These are phyloP conservation scores for Auriculariales sp. DNA, from an alignment of 768 basidiomycete genomes.

Conservation along the genomic window DNA sequence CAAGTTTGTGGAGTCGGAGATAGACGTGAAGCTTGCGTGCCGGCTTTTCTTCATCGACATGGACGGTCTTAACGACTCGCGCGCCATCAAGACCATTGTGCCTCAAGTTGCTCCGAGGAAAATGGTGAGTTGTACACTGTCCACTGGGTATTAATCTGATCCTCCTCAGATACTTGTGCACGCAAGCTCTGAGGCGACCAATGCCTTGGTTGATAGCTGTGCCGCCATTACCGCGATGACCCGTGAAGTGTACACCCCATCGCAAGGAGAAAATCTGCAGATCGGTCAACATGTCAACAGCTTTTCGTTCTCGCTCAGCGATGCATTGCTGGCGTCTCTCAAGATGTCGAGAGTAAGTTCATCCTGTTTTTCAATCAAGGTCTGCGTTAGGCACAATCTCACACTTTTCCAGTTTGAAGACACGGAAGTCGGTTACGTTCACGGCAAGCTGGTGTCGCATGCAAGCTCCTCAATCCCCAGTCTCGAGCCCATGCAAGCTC, in stretches of 20 bases:
- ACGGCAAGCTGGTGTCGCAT: slow-evolving; percentile 73
- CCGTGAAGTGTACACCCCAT: slow-evolving; percentile 76
- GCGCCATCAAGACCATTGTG: slow-evolving; percentile 91
- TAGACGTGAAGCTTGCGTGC: slow-evolving; percentile 73
- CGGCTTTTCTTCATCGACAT: slow-evolving; percentile 85
- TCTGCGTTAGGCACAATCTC: slow-evolving; percentile 3
- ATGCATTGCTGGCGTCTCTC: slow-evolving; percentile 64
- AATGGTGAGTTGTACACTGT: slow-evolving; percentile 43
- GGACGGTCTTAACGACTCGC: slow-evolving; percentile 93
- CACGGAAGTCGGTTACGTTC: slow-evolving; percentile 88
- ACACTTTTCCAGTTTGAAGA: slow-evolving; percentile 70
- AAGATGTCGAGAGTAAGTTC: slow-evolving; percentile 73
- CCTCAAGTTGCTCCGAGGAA: slow-evolving; percentile 93
- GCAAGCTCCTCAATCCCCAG: slow-evolving; percentile 81
- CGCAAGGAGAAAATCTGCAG: slow-evolving; percentile 59
- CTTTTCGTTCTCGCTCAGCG: slow-evolving; percentile 88
- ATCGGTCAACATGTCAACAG: slow-evolving; percentile 94
- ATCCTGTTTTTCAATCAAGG: neutral
- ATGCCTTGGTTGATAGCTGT: slow-evolving; percentile 66
- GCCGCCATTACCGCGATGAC: slow-evolving; percentile 80
- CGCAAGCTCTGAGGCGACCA: slow-evolving; percentile 50
- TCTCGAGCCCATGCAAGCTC: slow-evolving; percentile 45
- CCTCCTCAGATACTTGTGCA: slow-evolving; percentile 70
- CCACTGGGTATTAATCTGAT: neutral
- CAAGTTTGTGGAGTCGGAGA: slow-evolving; percentile 67